Base-by-base conservation (phyloP, 2,329 filamentous ascomycete species). In the Allantophomopsis lycopodina region DNA sequence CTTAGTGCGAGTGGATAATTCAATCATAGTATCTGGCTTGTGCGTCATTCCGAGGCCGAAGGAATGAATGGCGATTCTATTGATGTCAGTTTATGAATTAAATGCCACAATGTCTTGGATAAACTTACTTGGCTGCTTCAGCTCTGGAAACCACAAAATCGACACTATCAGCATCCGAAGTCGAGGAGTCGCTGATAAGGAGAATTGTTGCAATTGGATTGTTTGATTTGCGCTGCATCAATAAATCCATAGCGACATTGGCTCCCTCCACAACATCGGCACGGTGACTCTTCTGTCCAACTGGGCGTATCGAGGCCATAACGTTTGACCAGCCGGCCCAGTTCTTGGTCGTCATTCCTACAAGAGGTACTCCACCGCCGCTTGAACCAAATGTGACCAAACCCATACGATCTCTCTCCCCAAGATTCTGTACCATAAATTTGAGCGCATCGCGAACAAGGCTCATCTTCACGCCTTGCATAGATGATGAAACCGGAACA, bases 401-500 rank as follows among this genome's bases (percentile, higher is more conserved):
- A 5, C 91, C 91, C 89, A 98, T 94, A 35, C 91, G 83, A 58
- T 98, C 91, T 40, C 87, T 76, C 50, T 95, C 87, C 23, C 91
- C 91, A 1, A 98, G 75, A 36, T 77, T 89, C 49, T 81, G 73
- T 2, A 98, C 85, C 59, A 98, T 79, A 58, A 96, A 98, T 43
- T 83, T 85, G 30, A 98, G 69, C 0, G 89, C 83, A 59, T 98
- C 91, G 33, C 87, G 79, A 12, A 98, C 76, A 1, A 98, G 69
- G 45, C 89, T 94, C 55, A 96, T 95, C 64, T 98, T 98, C 44
- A 98, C 75, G n/a, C 91, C 91, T 60, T 96, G 91, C 89, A 96
- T 98, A 0, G 91, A 96, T 1, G 89, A 94, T 0, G 91, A 96
- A 5, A 98, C 87, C 0, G 91, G 91, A 28, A 98, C 88, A 16